Percentiles rank a stretch among this genome's conserved stretches.
These are phyloP conservation scores for Floccularia luteovirens DNA, from an alignment of 768 basidiomycete genomes.

Conservation along the genomic window DNA sequence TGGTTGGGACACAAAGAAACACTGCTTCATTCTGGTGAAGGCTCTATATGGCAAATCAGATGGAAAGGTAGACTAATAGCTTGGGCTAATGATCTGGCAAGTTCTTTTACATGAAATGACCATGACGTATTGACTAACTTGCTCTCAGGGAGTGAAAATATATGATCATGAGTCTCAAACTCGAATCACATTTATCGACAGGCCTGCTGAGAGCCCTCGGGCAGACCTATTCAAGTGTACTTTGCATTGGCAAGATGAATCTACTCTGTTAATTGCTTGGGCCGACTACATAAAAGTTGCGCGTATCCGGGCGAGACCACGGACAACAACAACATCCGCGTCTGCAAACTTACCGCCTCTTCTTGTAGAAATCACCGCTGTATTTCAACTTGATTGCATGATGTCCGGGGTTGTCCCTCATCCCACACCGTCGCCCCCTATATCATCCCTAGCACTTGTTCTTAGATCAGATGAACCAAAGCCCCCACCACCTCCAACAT, in stretches of 20 bases:
- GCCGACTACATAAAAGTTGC: constrained; percentile 91
- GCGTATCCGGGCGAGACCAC: constrained; percentile 59
- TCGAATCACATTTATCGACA: constrained; percentile 80
- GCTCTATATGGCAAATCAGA: constrained; percentile 87
- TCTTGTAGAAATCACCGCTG: constrained; percentile 82
- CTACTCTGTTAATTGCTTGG: constrained; percentile 88
- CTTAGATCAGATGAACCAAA: not conserved
- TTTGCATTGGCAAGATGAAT: constrained; percentile 88
- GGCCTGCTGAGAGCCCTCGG: constrained; percentile 75
- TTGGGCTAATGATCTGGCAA: constrained; percentile 91
- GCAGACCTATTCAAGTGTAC: constrained; percentile 94
- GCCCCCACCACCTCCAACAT: constrained; percentile 6
- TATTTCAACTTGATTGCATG: constrained; percentile 94
- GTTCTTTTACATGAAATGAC: constrained; percentile 14
- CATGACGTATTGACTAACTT: no score
- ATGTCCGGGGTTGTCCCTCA: constrained; percentile 86
- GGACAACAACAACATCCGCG: constrained; percentile 31
- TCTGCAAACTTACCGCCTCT: constrained; percentile 47
- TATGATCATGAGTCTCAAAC: constrained; percentile 77
- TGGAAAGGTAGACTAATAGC: constrained; percentile 87
- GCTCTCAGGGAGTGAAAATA: constrained; percentile 90
- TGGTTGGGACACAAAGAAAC: constrained; percentile 96
- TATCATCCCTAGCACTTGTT: not conserved
- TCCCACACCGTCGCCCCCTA: constrained; percentile 29
- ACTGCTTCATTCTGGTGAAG: constrained; percentile 74